A percentile compares a stretch with the other conserved stretches of the same genome.
Conservation (phyloP, 495 filamentous ascomycete genomes). For the Lophiotrema nucula region DNA sequence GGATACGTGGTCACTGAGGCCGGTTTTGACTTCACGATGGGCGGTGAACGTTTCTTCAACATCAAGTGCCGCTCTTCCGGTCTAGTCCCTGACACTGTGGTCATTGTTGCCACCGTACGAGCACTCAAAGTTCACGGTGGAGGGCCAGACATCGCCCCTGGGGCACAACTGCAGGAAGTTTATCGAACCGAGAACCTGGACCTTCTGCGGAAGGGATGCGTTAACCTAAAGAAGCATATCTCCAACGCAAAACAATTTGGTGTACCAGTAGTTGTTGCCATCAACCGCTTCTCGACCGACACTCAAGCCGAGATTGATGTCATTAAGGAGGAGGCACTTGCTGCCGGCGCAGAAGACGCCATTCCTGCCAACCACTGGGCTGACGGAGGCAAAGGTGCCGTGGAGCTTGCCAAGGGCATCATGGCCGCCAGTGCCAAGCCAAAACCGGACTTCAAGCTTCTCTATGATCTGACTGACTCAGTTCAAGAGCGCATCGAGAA, state of each 20-base stretch:
- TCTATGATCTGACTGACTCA: constrained; percentile 76
- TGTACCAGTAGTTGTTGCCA: constrained; percentile 93
- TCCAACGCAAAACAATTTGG: constrained; percentile 83
- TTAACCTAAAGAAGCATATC: constrained; percentile 94
- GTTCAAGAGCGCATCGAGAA: constrained; percentile 88
- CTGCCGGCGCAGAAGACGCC: constrained; percentile 90
- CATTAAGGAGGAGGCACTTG: constrained; percentile 84
- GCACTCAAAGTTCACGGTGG: constrained; percentile 96
- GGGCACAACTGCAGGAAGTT: constrained; percentile 74
- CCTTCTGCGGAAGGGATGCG: constrained; percentile 79
- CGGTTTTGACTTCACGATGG: constrained; percentile 99
- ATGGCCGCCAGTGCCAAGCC: constrained; percentile 78
- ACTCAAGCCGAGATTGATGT: constrained; percentile 88
- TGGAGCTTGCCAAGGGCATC: constrained; percentile 85
- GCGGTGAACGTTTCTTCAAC: constrained; percentile 98
- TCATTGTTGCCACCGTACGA: constrained; percentile 92
- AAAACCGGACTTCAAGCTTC: constrained; percentile 78
- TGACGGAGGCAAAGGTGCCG: constrained; percentile 85
- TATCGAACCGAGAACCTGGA: constrained; percentile 94
- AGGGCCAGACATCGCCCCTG: constrained; percentile 85
- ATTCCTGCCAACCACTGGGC: constrained; percentile 96
- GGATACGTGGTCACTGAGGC: constrained; percentile 98
- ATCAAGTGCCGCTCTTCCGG: constrained; percentile 98
- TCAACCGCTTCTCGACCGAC: constrained; percentile 94
- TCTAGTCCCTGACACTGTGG: constrained; percentile 85